Conservation (phyloP, 148 eudicot species). For the Rheum nobile region DNA sequence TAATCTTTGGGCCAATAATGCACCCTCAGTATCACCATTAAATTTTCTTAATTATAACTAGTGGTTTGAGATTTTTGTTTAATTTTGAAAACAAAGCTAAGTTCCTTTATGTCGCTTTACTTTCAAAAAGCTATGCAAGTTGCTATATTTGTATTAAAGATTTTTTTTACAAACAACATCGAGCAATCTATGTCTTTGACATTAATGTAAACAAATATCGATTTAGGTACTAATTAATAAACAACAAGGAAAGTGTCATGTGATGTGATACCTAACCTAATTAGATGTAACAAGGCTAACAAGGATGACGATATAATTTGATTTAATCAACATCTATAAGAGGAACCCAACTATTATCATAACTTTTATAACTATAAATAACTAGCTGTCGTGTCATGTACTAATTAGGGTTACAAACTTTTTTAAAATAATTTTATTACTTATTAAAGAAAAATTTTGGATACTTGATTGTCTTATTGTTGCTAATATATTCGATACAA, state of each 20-base stretch:
- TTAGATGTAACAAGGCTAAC: background rate
- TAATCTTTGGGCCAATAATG: no score
- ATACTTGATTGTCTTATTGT: no score
- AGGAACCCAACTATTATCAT: no score
- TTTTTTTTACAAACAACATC: background rate
- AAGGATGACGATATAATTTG: background rate
- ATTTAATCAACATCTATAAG: background rate
- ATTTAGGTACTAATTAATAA: background rate
- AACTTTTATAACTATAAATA: no score
- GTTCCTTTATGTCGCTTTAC: background rate
- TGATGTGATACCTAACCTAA: background rate
- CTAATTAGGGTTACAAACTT: no score
- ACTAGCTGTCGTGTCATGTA: no score
- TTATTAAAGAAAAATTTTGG: no score
- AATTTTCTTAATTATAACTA: background rate
- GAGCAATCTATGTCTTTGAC: background rate
- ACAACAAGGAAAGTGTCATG: background rate
- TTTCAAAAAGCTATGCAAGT: background rate
- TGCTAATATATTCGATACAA: no score
- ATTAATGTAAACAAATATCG: background rate
- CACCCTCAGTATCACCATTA: background rate
- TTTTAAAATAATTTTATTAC: no score
- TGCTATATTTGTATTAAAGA: background rate
- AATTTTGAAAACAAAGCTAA: background rate
- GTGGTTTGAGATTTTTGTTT: background rate